These are phyloP conservation scores for Clohesyomyces aquaticus DNA, from an alignment of 495 filamentous ascomycete species.

Conservation along the genomic window DNA sequence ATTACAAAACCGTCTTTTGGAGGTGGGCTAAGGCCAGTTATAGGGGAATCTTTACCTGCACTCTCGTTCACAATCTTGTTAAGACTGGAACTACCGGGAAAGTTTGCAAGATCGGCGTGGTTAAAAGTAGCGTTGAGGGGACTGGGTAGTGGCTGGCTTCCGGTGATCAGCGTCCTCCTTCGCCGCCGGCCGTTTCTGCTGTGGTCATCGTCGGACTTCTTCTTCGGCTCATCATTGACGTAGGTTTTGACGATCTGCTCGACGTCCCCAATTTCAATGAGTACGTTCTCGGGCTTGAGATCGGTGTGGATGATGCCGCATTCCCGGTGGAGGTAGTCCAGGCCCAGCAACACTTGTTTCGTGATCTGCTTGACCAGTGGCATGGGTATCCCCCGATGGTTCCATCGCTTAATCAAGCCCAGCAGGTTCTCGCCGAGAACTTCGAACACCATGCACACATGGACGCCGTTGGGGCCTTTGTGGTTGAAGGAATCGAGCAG, in stretches of 20 bases:
- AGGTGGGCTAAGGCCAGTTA: constrained; percentile 38
- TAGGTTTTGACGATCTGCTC: constrained; percentile 95
- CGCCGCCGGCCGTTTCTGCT: constrained; percentile 91
- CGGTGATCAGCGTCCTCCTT: constrained; percentile 91
- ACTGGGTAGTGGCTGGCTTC: constrained; percentile 93
- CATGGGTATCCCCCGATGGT: constrained; percentile 96
- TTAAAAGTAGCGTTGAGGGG: constrained; percentile 91
- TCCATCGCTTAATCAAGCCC: constrained; percentile 97
- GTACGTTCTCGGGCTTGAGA: constrained; percentile 95
- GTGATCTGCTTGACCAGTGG: constrained; percentile 96
- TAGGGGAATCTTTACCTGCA: constrained; percentile 58
- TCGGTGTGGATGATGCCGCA: constrained; percentile 99
- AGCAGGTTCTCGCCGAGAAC: constrained; percentile 94
- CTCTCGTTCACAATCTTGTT: constrained; percentile 79
- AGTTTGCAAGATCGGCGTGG: constrained; percentile 66
- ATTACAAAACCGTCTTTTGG: constrained; percentile 49
- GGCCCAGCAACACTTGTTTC: constrained; percentile 91
- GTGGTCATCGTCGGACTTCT: constrained; percentile 70
- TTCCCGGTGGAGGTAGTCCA: constrained; percentile 96
- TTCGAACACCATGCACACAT: constrained; percentile 99
- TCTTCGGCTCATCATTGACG: constrained; percentile 78
- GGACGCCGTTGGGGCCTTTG: constrained; percentile 92
- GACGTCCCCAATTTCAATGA: constrained; percentile 99
- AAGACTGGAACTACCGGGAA: constrained; percentile 71
- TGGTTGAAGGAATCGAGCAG: constrained; percentile 96